Base-by-base conservation (phyloP, 768 basidiomycete species). In the Sporobolomyces pararoseus region DNA sequence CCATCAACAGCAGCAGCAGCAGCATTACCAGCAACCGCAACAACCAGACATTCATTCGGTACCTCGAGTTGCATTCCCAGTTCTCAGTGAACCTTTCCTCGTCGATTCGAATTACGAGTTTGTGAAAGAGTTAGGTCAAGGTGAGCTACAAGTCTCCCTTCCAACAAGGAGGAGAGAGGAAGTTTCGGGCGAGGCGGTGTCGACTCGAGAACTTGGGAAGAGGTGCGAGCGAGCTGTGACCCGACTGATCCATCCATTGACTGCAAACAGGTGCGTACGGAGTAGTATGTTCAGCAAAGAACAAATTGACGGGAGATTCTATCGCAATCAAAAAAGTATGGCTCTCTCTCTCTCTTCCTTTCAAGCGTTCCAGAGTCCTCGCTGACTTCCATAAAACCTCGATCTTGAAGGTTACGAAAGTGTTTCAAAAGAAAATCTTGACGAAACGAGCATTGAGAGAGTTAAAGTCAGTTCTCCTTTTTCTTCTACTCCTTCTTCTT, bases 251-350 rank as follows among this genome's bases (percentile, higher is more conserved):
- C 27, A 14, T 58, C 9, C 4, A 17, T 32, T 49, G 29, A 44
- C 50, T 59, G 39, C 7, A 16, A 12, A 4, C 63, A 61, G 72
- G 71, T 12, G 71, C 72, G 14, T 71, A 71, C 21, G 69, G 67
- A 3, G 70, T 73, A 17, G 69, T 73, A 3, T 75, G 75, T 59
- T 67, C 71, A 17, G 76, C 76, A 0, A 86, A 86, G 74, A 90
- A 92, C 80, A 87, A 86, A 72, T 80, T 86, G 75, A 87, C 89
- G 3, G 89, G 90, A 29, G 90, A 93, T 77, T 89, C 89, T 14
- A 91, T 91, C 74, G 91, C 91, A 75, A 93, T 95, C 82, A 95
- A 95, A 84, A 94, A 94, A 83, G 93, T 93, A 78, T 90, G 90
- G 16, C 17, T 3, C 3, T 3, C 46, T 29, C 25, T 7, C 29